Evolutionary conservation across 2,329 filamentous ascomycete species (phyloP), one percentile per base, ranked within the genome.

Genomic region (Fusarium tjaetaba): DNA sequence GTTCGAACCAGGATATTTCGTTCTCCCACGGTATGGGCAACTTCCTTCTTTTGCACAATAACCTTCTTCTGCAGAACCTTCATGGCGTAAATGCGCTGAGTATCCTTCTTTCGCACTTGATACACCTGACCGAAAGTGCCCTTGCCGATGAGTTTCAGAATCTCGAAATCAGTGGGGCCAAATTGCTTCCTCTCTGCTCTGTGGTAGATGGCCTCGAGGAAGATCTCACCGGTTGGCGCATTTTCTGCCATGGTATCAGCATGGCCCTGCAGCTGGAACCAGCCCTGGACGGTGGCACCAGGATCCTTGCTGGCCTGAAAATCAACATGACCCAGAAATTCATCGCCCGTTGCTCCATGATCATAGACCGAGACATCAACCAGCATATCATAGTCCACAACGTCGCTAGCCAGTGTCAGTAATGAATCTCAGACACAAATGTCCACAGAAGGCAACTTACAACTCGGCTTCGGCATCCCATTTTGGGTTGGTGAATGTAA

Each of bases 21-120:
- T 84, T 99, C 96, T 75, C 96, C 96, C 42, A 99, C 92, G 0
- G 96, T 99, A 81, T 99, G 96, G 22, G 96, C 95, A 56, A 99
- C 95, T 82, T 99, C 96, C 84, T 99, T 99, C 89, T 99, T 99
- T 84, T 99, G 96, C 32, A 99, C 96, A 79, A 99, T 99, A 60
- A 99, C 96, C 87, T 99, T 99, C 88, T 99, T 99, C 57, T 96
- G 98, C 38, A 99, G 86, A 4, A 99, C 96, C 84, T 99, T 99
- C 96, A 99, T 99, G 71, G 96, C 96, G 80, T 99, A 99, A 70
- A 99, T 98, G 49, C 96, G 92, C 78, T 92, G 91, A 1, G 96
- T 98, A 81, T 99, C 96, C 86, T 94, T 96, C 89, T 99, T 99
- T 77, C 94, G 92, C 11, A 99, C 96, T 82, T 99, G 96, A 81